These are phyloP conservation scores for Jatropha curcas DNA, from an alignment of 345 rosid species.

Conservation along the genomic window DNA sequence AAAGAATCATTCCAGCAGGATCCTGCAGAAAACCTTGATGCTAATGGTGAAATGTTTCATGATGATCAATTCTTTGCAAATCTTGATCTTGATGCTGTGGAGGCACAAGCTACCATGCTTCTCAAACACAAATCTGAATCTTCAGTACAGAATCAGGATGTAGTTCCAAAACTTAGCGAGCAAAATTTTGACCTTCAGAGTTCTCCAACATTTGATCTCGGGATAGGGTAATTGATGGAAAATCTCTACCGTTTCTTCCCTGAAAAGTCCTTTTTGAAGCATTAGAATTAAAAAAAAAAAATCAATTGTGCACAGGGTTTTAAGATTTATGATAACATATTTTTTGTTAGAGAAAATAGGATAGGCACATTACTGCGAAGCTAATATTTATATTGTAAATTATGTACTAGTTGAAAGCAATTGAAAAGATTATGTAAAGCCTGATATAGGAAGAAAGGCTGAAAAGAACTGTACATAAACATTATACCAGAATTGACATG, in stretches of 20 bases:
- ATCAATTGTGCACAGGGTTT: neutral
- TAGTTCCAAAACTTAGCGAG: constrained; percentile 12
- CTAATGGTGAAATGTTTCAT: constrained; percentile 27
- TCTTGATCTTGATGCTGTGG: constrained; percentile 82
- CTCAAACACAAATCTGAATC: constrained; percentile 45
- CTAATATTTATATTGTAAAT: constrained; percentile 2
- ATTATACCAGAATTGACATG: neutral
- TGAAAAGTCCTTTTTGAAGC: neutral
- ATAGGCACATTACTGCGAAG: neutral
- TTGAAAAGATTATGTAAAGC: neutral
- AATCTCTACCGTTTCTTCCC: neutral
- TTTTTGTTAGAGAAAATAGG: neutral
- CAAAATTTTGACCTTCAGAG: constrained; percentile 28
- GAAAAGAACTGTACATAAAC: neutral
- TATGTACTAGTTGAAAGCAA: neutral
- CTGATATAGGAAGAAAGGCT: neutral
- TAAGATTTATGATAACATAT: neutral
- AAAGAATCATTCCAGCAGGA: constrained; percentile 29
- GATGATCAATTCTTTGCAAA: constrained; percentile 79
- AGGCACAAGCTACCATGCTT: constrained; percentile 70
- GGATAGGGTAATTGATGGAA: constrained; percentile 44
- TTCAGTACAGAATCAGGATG: constrained; percentile 31
- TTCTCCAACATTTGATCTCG: constrained; percentile 91
- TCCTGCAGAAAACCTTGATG: constrained; percentile 19
- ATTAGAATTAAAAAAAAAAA: neutral